A percentile compares a stretch with the other conserved stretches of the same genome.
These are phyloP conservation scores for Neoascochyta sp. DNA, from an alignment of 2,329 filamentous ascomycete species.

Conservation along the genomic window DNA sequence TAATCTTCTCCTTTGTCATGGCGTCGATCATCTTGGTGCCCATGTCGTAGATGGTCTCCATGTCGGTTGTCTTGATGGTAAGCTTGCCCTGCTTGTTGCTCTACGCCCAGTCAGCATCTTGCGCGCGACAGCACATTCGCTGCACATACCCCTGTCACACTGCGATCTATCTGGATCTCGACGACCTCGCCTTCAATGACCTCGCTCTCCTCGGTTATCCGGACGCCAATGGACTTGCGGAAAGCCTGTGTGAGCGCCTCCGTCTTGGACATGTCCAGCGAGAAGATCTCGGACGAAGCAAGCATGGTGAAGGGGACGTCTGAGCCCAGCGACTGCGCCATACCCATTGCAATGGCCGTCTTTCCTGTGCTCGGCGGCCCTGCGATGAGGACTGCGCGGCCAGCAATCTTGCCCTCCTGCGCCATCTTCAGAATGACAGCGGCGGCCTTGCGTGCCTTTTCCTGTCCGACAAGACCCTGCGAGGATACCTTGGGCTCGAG, in stretches of 20 bases:
- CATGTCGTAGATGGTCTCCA: slow-evolving; percentile 99
- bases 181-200: slow-evolving; percentile 99
- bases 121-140: neutral
- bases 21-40: slow-evolving; percentile 99
- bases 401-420: slow-evolving; percentile 97
- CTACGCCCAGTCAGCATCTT: slow-evolving; percentile 33
- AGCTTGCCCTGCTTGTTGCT: slow-evolving; percentile 98
- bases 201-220: slow-evolving; percentile 98
- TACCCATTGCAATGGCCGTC: slow-evolving; percentile 97
- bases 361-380: slow-evolving; percentile 96
- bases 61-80: slow-evolving; percentile 98
- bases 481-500: slow-evolving; percentile 81
- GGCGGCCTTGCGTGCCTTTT: slow-evolving; percentile 93
- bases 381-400: slow-evolving; percentile 88
- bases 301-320: slow-evolving; percentile 97
- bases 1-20: slow-evolving; percentile 98
- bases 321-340: slow-evolving; percentile 90
- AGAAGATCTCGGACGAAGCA: slow-evolving; percentile 95
- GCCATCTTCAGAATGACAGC: slow-evolving; percentile 98
- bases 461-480: slow-evolving; percentile 92
- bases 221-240: slow-evolving; percentile 93
- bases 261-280: slow-evolving; percentile 98
- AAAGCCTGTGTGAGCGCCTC: slow-evolving; percentile 98
- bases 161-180: slow-evolving; percentile 96
- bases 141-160: slow-evolving; percentile 72